Base-by-base conservation (phyloP, 108 stramenopile species). In the Stephanodiscus triporus region DNA sequence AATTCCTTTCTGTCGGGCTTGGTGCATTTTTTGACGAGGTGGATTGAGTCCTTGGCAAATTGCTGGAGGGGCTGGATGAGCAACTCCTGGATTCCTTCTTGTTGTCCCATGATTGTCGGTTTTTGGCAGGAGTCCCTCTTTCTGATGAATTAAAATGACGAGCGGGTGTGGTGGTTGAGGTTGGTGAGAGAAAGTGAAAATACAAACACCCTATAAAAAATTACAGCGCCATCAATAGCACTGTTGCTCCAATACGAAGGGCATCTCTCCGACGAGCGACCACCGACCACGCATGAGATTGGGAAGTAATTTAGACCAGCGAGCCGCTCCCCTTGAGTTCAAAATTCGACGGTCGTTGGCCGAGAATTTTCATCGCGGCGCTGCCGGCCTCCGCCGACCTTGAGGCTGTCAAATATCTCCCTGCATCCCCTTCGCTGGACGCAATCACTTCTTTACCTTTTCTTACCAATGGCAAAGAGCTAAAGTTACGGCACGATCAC, bases 1-100 rank as follows among this genome's bases (percentile, higher is more conserved):
- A 99, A 99, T 80, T 99, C 99, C 72, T 98, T 98, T 34, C 94
- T 84, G 77, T 99, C 97, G 37, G 99, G 99, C 83, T 99, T 99
- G 69, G 98, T 99, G 84, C 99, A 99, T 83, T 98, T 98, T 81
- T 97, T 95, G 59, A 99, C 97, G 68, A 99, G 85, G 81, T 99
- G 96, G 54, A 96, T 78, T 24, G 96, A 96, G 76, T 99, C 98
- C 89, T 98, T 99, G 77, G 86, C 86, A 68, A 99, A 99, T 82
- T 99, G 91, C 60, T 82, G 81, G 43, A 99, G 86, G 19, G 99
- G 99, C 66, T 97, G 91, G 59, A 99, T 94, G 70, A 98, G 76
- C 36, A 91, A 81, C 62, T 95, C 94, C 62, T 95, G 87, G 78
- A 95, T 92, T 81, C 94, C 94, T 91, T 92, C 91, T 78, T 94